Base-by-base conservation (phyloP, 257 asterid species). In the Vinca minor region DNA sequence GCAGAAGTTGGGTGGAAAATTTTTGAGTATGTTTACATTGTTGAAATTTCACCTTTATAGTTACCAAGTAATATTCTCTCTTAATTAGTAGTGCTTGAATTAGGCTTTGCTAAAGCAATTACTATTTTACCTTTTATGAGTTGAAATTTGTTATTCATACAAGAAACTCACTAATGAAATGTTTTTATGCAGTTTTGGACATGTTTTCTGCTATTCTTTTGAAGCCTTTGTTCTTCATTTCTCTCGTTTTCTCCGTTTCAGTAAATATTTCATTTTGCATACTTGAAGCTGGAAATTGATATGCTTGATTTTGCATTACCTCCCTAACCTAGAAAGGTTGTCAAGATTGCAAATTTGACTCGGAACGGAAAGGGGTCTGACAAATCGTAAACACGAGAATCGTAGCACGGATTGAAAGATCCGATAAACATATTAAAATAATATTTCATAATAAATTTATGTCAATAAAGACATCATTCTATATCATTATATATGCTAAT, bases 1-100 rank as follows among this genome's bases (percentile, higher is more conserved):
- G 59, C 66, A 42, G 45, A 38, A 20, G 62, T 50, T 52, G 73
- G 69, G 77, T 62, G 71, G 59, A 50, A 50, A 68, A 58, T 65
- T 73, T 68, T 62, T 49, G 66, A 75, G 38, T 60, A 75, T 69
- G 75, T 34, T 34, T 67, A 81, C 73, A 70, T 56, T 65, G 70
- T 59, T 66, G 59, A 59, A 62, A 68, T 66, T 74, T 80, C 70
- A 71, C 63, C 65, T 69, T 72, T 69, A 74, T 75, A 75, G 81
- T 66, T 79, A 63, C 66, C 50, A 45, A 66, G 49, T 64, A n/a
- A n/a, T n/a, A n/a, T n/a, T 55, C 41, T 41, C 57, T 41, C 57
- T 39, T 61, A 35, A 23, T 39, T 61, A 35, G 26, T 48, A 44
- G 53, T 65, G 50, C 62, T 70, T 55, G 50, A 32, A 46, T 63